These are phyloP conservation scores for Botrytis paeoniae DNA, from an alignment of 2,329 filamentous ascomycete species.

Conservation along the genomic window DNA sequence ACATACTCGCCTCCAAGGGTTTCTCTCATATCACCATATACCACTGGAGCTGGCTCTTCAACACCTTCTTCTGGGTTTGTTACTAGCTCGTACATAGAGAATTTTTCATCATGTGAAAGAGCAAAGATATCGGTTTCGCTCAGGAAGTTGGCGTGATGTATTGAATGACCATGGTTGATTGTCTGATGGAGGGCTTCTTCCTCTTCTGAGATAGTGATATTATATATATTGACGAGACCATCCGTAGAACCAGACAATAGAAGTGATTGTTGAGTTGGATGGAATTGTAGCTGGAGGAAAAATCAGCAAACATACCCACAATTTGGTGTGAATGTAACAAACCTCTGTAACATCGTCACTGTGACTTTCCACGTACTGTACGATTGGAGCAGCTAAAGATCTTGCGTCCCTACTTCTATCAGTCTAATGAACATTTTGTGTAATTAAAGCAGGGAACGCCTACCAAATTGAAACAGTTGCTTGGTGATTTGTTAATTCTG, in stretches of 20 bases:
- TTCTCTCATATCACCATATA: conserved; percentile 68
- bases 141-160: conserved; percentile 73
- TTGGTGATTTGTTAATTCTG: conserved; percentile 64
- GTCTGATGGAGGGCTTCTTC: conserved; percentile 76
- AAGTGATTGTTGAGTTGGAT: conserved; percentile 57
- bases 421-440: not conserved
- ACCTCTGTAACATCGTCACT: conserved; percentile 66
- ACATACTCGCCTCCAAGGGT: conserved; percentile 71
- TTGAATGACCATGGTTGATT: conserved; percentile 71
- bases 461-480: conserved; percentile 62
- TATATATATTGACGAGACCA: conserved; percentile 73
- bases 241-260: conserved; percentile 77
- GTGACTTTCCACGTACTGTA: conserved; percentile 62
- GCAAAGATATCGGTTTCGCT: conserved; percentile 64
- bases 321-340: conserved; percentile 18
- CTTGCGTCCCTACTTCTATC: conserved; percentile 53
- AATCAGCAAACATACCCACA: conserved; percentile 26
- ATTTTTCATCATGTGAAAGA: conserved; percentile 73
- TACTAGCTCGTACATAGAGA: conserved; percentile 68
- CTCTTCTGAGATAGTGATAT: conserved; percentile 67
- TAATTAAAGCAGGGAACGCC: conserved; percentile 22
- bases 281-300: conserved; percentile 54
- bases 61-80: conserved; percentile 59
- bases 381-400: conserved; percentile 45
- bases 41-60: conserved; percentile 46